Percentiles rank a stretch among this genome's conserved stretches.
These are phyloP conservation scores for Hymenoscyphus infarciens DNA, from an alignment of 2,329 filamentous ascomycete species.

Conservation along the genomic window DNA sequence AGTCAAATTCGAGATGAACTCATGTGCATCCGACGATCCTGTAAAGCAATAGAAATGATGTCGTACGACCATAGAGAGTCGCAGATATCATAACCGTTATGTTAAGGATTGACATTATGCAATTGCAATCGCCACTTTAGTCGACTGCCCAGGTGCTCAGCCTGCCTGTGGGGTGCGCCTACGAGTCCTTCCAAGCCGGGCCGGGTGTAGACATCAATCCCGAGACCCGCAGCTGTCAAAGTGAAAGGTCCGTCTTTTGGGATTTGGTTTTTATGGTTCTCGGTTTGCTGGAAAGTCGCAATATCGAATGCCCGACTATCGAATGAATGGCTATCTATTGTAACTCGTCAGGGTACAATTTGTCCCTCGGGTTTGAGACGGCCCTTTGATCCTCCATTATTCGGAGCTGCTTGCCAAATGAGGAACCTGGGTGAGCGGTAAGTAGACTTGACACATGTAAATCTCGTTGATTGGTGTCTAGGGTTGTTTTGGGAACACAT, in stretches of 20 bases:
- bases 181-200: not conserved
- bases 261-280: not conserved
- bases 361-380: not conserved
- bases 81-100: not conserved
- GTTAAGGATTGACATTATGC: not conserved
- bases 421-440: not conserved
- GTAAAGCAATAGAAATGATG: not conserved
- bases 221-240: slow-evolving; percentile 1
- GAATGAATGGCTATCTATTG: not conserved
- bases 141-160: not conserved
- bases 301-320: not conserved
- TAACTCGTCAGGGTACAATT: not conserved
- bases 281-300: not conserved
- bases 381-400: not conserved
- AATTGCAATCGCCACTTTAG: not conserved
- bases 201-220: slow-evolving; percentile 1
- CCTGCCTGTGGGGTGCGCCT: not conserved
- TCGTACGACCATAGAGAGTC: not conserved
- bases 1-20: slow-evolving; percentile 1
- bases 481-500: not conserved
- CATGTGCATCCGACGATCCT: not conserved
- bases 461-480: not conserved
- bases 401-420: slow-evolving; percentile 1
- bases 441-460: not conserved
- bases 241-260: not conserved